Evolutionary conservation across 164 flowering plant species (phyloP).

Genomic region (Aristolochia fimbriata): DNA sequence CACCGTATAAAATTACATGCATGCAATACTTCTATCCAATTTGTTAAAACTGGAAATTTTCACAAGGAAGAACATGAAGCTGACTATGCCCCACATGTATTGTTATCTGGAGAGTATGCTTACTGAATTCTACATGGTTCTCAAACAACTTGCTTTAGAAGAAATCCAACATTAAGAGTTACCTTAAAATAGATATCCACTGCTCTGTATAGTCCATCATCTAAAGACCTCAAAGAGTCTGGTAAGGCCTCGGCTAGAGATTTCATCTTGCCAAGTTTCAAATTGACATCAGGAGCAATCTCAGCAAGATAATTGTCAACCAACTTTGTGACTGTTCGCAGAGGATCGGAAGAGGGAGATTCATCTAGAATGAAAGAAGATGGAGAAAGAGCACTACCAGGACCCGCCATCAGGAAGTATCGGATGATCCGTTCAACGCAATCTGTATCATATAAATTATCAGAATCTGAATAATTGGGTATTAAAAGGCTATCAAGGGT

Average conservation of each 20-base stretch:
- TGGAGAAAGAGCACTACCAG: constrained; percentile 45
- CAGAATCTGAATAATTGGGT: constrained; percentile 81
- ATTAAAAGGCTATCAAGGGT: constrained; percentile 70
- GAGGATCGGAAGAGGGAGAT: constrained; percentile 49
- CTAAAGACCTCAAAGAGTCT: constrained; percentile 68
- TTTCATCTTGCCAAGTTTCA: constrained; percentile 66
- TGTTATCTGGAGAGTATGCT: too few relatives aligned
- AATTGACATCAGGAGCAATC: constrained; percentile 84
- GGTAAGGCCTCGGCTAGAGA: constrained; percentile 79
- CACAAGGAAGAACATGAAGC: too few relatives aligned
- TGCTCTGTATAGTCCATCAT: constrained; percentile 94
- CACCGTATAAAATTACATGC: too few relatives aligned
- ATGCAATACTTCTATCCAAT: too few relatives aligned
- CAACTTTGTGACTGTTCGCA: constrained; percentile 58
- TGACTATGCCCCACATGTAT: too few relatives aligned
- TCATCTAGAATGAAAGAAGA: constrained; percentile 38
- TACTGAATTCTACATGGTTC: too few relatives aligned
- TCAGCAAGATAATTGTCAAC: constrained; percentile 80
- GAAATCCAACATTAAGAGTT: neutral
- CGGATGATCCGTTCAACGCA: constrained; percentile 61
- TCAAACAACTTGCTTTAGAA: too few relatives aligned
- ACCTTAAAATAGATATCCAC: constrained; percentile 92
- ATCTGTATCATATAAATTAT: constrained; percentile 63
- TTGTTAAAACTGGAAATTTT: too few relatives aligned
- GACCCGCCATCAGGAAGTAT: constrained; percentile 56